These are phyloP conservation scores for Amanita phalloides DNA, from an alignment of 768 basidiomycete species.

Conservation along the genomic window DNA sequence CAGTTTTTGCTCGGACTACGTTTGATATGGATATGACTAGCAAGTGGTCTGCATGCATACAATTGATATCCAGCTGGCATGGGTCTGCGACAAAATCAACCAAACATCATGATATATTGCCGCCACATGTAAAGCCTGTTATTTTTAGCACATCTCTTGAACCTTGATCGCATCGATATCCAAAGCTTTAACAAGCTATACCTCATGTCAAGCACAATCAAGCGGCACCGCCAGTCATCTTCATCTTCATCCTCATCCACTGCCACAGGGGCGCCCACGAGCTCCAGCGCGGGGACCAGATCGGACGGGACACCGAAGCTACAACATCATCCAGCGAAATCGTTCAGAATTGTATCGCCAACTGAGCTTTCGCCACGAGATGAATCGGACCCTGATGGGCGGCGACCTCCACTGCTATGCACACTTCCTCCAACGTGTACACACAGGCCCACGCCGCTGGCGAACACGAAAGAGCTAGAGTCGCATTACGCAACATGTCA, in stretches of 20 bases:
- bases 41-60: too few species aligned
- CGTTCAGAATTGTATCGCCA: conserved; percentile 4
- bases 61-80: too few species aligned
- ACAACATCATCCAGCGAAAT: conserved; percentile 6
- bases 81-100: too few species aligned
- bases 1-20: too few species aligned
- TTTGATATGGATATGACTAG: too few species aligned
- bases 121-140: background rate
- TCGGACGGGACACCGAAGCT: conserved; percentile 14
- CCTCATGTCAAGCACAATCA: conserved; percentile 12
- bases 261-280: conserved; percentile 18
- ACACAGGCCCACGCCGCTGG: conserved; percentile 50
- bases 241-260: conserved; percentile 22
- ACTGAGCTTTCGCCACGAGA: conserved; percentile 1
- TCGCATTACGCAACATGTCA: conserved; percentile 77
- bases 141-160: background rate
- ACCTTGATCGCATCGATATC: background rate
- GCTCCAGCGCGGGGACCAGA: conserved; percentile 21
- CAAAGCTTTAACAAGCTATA: background rate
- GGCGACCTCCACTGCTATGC: conserved; percentile 41
- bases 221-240: conserved; percentile 28
- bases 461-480: conserved; percentile 62
- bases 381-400: background rate
- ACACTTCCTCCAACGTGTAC: conserved; percentile 80
- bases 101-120: too few species aligned